These are phyloP conservation scores for Suillus spraguei DNA, from an alignment of 768 basidiomycete genomes.

Conservation along the genomic window DNA sequence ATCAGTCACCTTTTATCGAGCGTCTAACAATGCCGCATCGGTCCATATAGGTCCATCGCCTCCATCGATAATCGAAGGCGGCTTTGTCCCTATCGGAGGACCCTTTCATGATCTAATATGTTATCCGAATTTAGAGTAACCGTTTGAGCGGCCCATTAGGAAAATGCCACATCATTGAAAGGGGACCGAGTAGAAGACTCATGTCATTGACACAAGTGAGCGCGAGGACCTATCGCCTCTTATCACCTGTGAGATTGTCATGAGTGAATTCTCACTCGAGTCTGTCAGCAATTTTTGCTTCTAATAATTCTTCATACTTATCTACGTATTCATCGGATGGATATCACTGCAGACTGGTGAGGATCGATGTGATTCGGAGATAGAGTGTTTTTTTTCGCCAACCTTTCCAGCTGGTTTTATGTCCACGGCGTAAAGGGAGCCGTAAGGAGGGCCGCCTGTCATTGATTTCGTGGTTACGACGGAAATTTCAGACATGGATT, in stretches of 20 bases:
- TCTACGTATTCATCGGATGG: not conserved
- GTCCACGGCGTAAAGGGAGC: constrained; percentile 6
- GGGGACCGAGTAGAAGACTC: constrained; percentile 23
- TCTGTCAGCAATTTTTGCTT: no score
- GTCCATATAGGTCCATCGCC: constrained; percentile 36
- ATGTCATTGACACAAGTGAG: not conserved
- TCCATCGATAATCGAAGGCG: constrained; percentile 23
- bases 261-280: not conserved
- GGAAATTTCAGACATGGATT: constrained; percentile 9
- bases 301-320: not conserved
- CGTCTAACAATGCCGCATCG: constrained; percentile 29
- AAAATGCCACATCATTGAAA: constrained; percentile 13
- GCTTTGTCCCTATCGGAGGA: constrained; percentile 35
- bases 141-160: constrained; percentile 23
- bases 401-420: not conserved
- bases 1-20: constrained; percentile 57
- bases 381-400: not conserved
- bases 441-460: constrained; percentile 9
- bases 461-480: constrained; percentile 8
- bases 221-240: not conserved
- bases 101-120: constrained; percentile 26
- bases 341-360: not conserved
- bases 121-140: constrained; percentile 22
- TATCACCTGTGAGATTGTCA: not conserved
- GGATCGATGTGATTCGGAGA: constrained; percentile 1